Conservation (phyloP, 192 early-diverging fungal species). For the Thamnidium elegans region DNA sequence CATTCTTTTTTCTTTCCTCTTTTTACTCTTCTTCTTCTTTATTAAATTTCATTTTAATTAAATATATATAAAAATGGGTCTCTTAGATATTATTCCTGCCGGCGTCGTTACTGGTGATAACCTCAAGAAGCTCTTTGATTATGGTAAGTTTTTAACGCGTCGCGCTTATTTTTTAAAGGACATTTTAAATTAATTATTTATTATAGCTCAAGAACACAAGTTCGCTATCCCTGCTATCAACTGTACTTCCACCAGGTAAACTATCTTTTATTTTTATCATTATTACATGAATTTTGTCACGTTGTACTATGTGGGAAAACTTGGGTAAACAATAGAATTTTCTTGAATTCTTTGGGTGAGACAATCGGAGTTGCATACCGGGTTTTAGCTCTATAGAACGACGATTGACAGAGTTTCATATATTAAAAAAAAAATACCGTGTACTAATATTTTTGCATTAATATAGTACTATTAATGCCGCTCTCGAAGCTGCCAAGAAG, state of each 20-base stretch:
- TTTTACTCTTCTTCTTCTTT: conserved; percentile 1
- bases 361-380: too few species aligned
- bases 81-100: conserved; percentile 81
- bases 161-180: neutral
- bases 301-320: too few species aligned
- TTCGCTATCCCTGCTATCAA: conserved; percentile 98
- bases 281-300: too few species aligned
- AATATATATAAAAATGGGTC: conserved; percentile 55
- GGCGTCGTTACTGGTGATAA: conserved; percentile 94
- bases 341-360: too few species aligned
- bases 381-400: too few species aligned
- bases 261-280: too few species aligned
- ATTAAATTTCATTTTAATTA: neutral
- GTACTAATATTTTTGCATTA: neutral
- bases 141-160: conserved; percentile 29
- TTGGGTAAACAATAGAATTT: too few species aligned
- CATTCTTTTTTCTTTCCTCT: conserved; percentile 3
- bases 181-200: neutral
- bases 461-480: conserved; percentile 80
- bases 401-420: too few species aligned
- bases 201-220: conserved; percentile 61
- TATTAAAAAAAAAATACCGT: too few species aligned
- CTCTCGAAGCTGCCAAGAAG: conserved; percentile 92
- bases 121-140: conserved; percentile 78
- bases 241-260: conserved; percentile 80